A percentile compares a stretch with the other conserved stretches of the same genome.
phyloP scores from a whole-genome alignment of 495 filamentous ascomycete genomes.

The Cenococcum geophilum region DNA sequence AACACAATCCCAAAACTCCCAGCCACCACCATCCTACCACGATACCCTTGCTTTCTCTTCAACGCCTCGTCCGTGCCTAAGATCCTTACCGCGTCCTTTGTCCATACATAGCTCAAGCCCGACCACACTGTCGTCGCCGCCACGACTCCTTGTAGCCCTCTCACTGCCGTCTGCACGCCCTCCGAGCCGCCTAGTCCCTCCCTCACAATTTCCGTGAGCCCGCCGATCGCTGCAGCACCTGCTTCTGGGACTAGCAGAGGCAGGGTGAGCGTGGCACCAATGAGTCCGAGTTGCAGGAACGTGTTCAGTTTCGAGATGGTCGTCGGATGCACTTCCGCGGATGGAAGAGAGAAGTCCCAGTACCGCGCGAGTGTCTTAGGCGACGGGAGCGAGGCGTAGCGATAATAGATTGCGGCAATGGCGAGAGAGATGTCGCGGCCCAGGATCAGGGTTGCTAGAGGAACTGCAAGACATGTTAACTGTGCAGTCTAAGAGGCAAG shows the following conservation, averaged over 20 bases:
- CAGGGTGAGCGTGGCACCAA: constrained; percentile 34
- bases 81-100: constrained; percentile 39
- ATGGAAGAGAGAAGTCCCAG: constrained; percentile 94
- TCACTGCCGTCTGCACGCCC: constrained; percentile 28
- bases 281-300: constrained; percentile 40
- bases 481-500: not conserved
- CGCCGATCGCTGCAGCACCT: constrained; percentile 4
- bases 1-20: constrained; percentile 35
- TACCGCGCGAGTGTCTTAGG: constrained; percentile 91
- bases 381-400: constrained; percentile 85
- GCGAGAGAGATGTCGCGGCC: constrained; percentile 82
- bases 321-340: constrained; percentile 88
- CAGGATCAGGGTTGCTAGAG: constrained; percentile 80
- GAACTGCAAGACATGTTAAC: constrained; percentile 47
- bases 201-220: not conserved
- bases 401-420: constrained; percentile 87
- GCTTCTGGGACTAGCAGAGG: constrained; percentile 6
- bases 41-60: constrained; percentile 39
- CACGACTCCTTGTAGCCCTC: constrained; percentile 33
- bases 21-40: constrained; percentile 38
- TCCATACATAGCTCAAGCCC: constrained; percentile 39
- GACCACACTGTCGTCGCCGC: constrained; percentile 39
- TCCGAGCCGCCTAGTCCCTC: constrained; percentile 15
- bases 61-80: constrained; percentile 37
- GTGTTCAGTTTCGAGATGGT: constrained; percentile 69